These are phyloP conservation scores for Phaseolus lunatus DNA, from an alignment of 306 rosid genomes.

Conservation along the genomic window DNA sequence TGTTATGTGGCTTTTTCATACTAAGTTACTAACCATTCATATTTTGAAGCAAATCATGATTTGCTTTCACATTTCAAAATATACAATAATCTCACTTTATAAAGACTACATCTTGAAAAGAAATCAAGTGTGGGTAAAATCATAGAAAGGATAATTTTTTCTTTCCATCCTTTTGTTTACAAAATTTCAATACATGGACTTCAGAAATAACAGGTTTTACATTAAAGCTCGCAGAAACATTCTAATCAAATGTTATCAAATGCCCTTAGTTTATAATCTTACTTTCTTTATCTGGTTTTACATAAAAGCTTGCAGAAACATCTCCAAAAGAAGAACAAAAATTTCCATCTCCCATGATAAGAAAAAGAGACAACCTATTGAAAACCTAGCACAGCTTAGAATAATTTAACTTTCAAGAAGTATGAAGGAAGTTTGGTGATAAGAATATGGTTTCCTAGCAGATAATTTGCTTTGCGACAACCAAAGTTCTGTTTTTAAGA, in stretches of 20 bases:
- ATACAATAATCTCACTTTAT: not conserved
- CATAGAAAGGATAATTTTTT: not conserved
- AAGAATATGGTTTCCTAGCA: not conserved
- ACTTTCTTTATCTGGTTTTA: not conserved
- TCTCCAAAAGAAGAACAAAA: not conserved
- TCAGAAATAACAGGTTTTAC: too few relatives aligned
- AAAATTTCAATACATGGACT: not conserved
- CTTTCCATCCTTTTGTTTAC: not conserved
- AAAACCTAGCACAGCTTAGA: not conserved
- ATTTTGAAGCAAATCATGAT: not conserved
- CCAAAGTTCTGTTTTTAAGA: not conserved
- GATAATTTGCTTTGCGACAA: not conserved
- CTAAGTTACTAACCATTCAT: not conserved
- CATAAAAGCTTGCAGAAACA: not conserved
- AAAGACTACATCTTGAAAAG: not conserved
- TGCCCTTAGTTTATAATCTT: not conserved
- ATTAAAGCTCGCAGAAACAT: too few relatives aligned
- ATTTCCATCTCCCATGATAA: not conserved
- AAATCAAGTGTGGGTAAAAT: not conserved
- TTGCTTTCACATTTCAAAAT: not conserved
- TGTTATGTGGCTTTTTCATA: not conserved
- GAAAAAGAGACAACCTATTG: not conserved
- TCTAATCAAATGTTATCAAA: too few relatives aligned
- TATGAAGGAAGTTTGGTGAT: not conserved
- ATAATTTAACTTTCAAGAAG: not conserved